Conservation (phyloP, 163 green algal genomes). For the Chlorella variabilis region DNA sequence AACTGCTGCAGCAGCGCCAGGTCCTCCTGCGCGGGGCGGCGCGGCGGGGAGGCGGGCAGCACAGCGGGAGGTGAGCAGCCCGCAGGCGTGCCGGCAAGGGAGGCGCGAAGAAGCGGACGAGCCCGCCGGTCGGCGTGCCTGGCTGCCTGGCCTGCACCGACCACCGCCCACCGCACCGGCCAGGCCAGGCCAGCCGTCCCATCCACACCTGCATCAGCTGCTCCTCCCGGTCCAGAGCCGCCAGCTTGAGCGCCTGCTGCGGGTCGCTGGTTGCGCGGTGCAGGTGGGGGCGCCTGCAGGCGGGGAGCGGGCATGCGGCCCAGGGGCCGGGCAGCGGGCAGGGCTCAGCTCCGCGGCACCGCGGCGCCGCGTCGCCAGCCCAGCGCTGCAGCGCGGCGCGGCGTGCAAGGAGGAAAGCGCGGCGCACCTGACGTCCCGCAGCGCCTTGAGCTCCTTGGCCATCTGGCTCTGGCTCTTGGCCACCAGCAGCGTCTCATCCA, state of each 20-base stretch:
- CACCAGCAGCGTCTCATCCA: slow-evolving; percentile 91
- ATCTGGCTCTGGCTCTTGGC: slow-evolving; percentile 65
- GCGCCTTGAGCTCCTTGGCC: slow-evolving; percentile 37
- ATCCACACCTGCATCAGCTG: slow-evolving; percentile 56
- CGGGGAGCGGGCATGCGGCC: no score
- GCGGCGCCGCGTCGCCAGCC: no score
- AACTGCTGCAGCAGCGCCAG: slow-evolving; percentile 54
- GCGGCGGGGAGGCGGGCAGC: background rate
- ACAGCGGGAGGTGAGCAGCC: background rate
- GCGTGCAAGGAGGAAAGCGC: no score
- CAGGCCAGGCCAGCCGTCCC: no score
- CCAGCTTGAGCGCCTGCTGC: slow-evolving; percentile 32
- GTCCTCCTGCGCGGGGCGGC: slow-evolving; percentile 11
- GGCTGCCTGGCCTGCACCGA: no score
- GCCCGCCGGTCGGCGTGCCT: no score
- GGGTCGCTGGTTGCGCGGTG: background rate
- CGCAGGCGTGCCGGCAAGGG: no score
- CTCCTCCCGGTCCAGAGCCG: slow-evolving; percentile 50
- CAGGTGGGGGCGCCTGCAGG: slow-evolving; percentile 20
- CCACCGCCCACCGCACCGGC: no score
- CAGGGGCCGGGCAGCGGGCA: background rate
- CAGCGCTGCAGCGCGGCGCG: no score
- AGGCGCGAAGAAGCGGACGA: no score
- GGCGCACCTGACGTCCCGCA: slow-evolving; percentile 35
- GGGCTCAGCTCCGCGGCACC: background rate